Conservation (phyloP, 352 stramenopile species). For the Globisporangium takayamanum region DNA sequence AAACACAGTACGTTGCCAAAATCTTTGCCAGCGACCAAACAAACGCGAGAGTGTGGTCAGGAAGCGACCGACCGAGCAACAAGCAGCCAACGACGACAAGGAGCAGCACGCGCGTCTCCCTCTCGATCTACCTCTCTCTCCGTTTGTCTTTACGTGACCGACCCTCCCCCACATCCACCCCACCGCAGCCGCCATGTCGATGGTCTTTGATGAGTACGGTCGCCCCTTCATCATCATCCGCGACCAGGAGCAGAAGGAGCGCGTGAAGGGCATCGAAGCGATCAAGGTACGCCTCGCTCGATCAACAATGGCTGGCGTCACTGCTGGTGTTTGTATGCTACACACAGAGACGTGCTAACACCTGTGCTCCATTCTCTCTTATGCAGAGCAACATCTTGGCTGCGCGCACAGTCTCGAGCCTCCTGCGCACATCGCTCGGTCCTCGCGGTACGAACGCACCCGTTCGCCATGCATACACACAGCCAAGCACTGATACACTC, state of each 20-base stretch:
- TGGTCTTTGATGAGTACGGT: constrained; percentile 99
- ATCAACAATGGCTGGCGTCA: not conserved
- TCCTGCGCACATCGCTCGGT: constrained; percentile 97
- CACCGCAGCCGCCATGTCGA: constrained; percentile 64
- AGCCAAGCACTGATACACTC: too few species aligned
- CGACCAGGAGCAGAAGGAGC: constrained; percentile 97
- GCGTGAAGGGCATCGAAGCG: constrained; percentile 97
- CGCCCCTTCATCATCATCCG: constrained; percentile 99
- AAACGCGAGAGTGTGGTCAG: constrained; percentile 4
- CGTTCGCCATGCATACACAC: too few species aligned
- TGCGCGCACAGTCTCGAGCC: constrained; percentile 93
- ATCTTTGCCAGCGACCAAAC: constrained; percentile 7
- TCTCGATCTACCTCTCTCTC: not conserved
- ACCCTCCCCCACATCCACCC: not conserved
- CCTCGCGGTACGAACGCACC: constrained; percentile 81
- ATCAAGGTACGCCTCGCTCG: constrained; percentile 81
- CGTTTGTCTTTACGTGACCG: not conserved
- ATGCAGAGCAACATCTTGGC: constrained; percentile 97
- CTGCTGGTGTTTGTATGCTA: not conserved
- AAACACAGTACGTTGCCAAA: constrained; percentile 8
- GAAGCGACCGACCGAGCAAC: constrained; percentile 6
- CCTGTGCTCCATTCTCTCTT: not conserved
- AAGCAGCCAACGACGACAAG: constrained; percentile 3
- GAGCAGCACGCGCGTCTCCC: not conserved
- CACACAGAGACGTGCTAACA: not conserved